Base-by-base conservation (phyloP, 805 yeast species). In the Kurtzmaniella fragi region DNA sequence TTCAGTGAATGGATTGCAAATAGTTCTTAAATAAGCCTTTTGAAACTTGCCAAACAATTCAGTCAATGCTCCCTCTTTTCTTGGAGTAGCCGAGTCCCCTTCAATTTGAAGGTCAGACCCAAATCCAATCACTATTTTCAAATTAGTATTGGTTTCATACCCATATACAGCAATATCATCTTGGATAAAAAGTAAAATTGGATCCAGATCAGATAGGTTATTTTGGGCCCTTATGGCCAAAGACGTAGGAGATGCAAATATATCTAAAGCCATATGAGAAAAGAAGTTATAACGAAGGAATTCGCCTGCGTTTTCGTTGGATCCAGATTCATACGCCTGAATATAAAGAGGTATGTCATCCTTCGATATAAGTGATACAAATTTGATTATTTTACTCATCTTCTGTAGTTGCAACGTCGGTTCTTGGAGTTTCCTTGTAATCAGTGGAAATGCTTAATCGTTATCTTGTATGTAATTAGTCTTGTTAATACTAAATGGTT, bases 231-330 rank as follows among this genome's bases (percentile, higher is more conserved):
- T 52, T 25, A 67, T 47, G 35, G 53, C 50, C 14, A 71, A 61
- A 27, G 72, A 58, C 9, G 68, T 44, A 0, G 79, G 77, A 25
- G 84, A 75, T 27, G 79, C 68, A 50, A 83, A 80, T 15, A 81
- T 73, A 55, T 83, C 90, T 17, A 83, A 61, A 4, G 88, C 79
- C 83, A 83, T 82, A 53, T 83, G 87, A n/a, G 86, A 75, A 25
- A 83, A 62, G 48, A 82, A 82, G 50, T 83, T 80, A 61, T 78
- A 81, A 48, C 81, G 78, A 25, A 82, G 60, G 39, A 75, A 60
- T 42, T 66, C 67, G 46, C 77, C 71, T 33, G 71, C 66, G 29
- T 59, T 52, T 14, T 47, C 37, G 10, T 43, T 20, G 35, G 40
- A n/a, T 42, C 37, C 35, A 8, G 60, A 61, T 15, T 69, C 63